Percentiles rank a stretch among this genome's conserved stretches.
phyloP scores from a whole-genome alignment of 495 filamentous ascomycete species.

The Hyaloscypha hepaticicola region DNA sequence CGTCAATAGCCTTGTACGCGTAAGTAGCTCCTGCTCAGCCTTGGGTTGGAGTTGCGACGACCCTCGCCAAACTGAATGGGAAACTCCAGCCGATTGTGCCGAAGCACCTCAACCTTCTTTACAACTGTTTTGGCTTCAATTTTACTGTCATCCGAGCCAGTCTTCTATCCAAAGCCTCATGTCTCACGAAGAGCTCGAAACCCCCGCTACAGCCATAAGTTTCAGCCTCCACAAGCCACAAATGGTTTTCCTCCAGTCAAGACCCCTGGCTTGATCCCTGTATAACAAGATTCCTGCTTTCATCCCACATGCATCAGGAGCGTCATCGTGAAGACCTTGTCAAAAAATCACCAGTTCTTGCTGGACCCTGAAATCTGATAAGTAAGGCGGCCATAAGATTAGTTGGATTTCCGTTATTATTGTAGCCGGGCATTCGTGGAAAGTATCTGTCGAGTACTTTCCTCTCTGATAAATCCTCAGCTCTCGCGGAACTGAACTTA shows the following conservation, averaged over 20 bases:
- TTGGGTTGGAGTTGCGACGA: too few relatives aligned
- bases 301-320: conserved; percentile 7
- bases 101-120: too few relatives aligned
- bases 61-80: too few relatives aligned
- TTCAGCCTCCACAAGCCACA: background rate
- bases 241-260: background rate
- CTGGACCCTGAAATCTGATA: conserved; percentile 11
- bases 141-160: background rate
- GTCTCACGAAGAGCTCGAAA: background rate
- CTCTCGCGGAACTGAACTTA: background rate
- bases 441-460: background rate
- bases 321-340: conserved; percentile 9
- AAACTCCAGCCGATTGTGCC: too few relatives aligned
- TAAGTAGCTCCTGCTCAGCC: background rate
- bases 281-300: background rate
- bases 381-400: background rate
- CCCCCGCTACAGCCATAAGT: background rate
- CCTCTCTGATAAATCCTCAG: background rate
- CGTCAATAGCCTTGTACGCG: background rate
- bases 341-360: background rate
- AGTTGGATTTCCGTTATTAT: conserved; percentile 8
- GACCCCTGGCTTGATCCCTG: background rate
- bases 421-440: background rate
- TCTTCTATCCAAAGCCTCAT: background rate
- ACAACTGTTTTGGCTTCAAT: background rate